A percentile compares a stretch with the other conserved stretches of the same genome.
Conservation (phyloP, 2,329 filamentous ascomycete species). For the Colletotrichum sp. region DNA sequence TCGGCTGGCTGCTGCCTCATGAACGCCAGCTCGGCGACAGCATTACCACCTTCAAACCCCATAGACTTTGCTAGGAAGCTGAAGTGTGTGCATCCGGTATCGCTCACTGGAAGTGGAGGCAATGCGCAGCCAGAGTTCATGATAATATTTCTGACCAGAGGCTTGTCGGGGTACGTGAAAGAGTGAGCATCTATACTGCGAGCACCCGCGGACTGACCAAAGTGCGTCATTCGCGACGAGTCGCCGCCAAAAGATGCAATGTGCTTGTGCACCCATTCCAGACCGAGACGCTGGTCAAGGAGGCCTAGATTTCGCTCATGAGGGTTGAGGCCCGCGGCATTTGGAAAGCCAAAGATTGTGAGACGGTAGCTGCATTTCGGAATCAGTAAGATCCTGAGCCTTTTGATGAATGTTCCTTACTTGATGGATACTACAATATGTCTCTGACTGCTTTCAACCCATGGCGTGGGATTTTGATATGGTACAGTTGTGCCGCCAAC, state of each 20-base stretch:
- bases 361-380: constrained; percentile 27
- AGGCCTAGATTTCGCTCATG: neutral
- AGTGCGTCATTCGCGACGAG: neutral
- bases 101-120: neutral
- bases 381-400: neutral
- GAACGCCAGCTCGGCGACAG: neutral
- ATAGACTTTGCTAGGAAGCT: neutral
- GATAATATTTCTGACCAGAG: neutral
- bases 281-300: neutral
- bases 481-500: constrained; percentile 28
- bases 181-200: neutral
- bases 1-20: neutral
- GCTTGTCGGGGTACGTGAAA: neutral
- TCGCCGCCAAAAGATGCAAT: neutral
- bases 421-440: constrained; percentile 30
- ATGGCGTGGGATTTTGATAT: constrained; percentile 26
- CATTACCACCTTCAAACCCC: neutral
- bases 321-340: constrained; percentile 25
- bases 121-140: neutral
- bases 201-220: neutral
- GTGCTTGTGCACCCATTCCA: neutral
- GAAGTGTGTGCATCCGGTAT: neutral
- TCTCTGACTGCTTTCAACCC: constrained; percentile 27
- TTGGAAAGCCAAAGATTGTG: constrained; percentile 32
- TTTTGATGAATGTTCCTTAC: neutral